phyloP scores from a whole-genome alignment of 192 early-diverging fungal genomes.

The Umbelopsis sp. region DNA sequence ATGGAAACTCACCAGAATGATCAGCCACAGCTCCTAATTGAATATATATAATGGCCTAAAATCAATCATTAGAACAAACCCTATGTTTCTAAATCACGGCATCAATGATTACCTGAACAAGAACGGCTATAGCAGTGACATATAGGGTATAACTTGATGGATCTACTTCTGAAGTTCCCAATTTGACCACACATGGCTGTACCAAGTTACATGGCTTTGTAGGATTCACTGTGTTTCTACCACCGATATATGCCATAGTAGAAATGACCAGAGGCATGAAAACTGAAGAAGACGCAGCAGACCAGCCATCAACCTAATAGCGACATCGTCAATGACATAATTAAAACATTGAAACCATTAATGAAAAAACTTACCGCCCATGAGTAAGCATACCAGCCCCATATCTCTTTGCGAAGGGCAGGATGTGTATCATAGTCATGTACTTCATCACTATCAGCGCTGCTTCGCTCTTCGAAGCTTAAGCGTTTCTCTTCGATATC shows the following conservation, averaged over 20 bases:
- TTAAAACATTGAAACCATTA: not conserved
- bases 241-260: not conserved
- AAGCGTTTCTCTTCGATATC: not conserved
- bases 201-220: not conserved
- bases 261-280: conserved; percentile 10
- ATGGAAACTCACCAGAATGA: conserved; percentile 37
- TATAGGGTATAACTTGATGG: conserved; percentile 13
- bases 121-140: conserved; percentile 11
- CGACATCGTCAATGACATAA: not conserved
- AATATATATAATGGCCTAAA: conserved; percentile 52
- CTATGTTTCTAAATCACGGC: not conserved
- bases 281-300: conserved; percentile 3
- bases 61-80: not conserved
- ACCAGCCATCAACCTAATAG: not conserved
- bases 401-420: not conserved
- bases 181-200: not conserved
- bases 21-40: conserved; percentile 51
- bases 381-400: not conserved
- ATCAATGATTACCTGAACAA: not conserved
- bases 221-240: not conserved
- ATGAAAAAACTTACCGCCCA: not conserved
- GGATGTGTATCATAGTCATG: conserved; percentile 1
- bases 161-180: not conserved
- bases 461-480: not conserved
- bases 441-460: not conserved